A percentile compares a stretch with the other conserved stretches of the same genome.
phyloP scores from a whole-genome alignment of 2,329 filamentous ascomycete genomes.

The Mycosphaerella sp. region DNA sequence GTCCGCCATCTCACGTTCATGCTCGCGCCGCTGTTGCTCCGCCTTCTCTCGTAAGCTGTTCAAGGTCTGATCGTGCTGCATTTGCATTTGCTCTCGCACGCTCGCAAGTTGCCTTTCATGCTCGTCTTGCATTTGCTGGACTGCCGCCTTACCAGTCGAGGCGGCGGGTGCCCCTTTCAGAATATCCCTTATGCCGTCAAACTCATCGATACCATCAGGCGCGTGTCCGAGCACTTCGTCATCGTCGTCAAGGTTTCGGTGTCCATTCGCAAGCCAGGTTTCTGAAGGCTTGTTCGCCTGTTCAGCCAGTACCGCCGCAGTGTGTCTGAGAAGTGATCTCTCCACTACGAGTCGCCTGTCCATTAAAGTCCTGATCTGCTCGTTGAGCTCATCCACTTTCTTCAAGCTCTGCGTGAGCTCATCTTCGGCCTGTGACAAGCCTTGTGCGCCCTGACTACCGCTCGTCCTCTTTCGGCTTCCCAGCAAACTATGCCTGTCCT shows the following conservation, averaged over 20 bases:
- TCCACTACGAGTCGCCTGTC: slow-evolving; percentile 69
- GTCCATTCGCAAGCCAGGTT: slow-evolving; percentile 14
- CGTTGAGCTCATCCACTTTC: slow-evolving; percentile 78
- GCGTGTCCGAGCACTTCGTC: slow-evolving; percentile 21
- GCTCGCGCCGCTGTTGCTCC: slow-evolving; percentile 9
- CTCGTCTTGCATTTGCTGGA: slow-evolving; percentile 13
- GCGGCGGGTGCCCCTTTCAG: slow-evolving; percentile 23
- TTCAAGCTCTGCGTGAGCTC: slow-evolving; percentile 68
- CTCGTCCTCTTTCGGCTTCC: slow-evolving; percentile 22
- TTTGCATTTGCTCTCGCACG: slow-evolving; percentile 14
- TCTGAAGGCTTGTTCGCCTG: slow-evolving; percentile 43
- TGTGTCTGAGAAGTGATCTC: slow-evolving; percentile 74
- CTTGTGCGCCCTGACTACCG: slow-evolving; percentile 42
- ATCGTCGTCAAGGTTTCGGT: slow-evolving; percentile 19
- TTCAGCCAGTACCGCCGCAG: slow-evolving; percentile 82
- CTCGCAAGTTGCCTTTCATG: slow-evolving; percentile 9
- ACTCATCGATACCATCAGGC: slow-evolving; percentile 45
- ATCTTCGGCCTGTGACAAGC: slow-evolving; percentile 55
- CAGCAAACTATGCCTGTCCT: slow-evolving; percentile 46
- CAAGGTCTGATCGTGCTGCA: slow-evolving; percentile 18
- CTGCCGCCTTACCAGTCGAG: slow-evolving; percentile 17
- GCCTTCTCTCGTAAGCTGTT: slow-evolving; percentile 1
- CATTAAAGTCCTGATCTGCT: slow-evolving; percentile 73
- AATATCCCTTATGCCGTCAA: slow-evolving; percentile 41
- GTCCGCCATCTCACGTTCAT: slow-evolving; percentile 28